Evolutionary conservation across 2,329 filamentous ascomycete genomes (phyloP), one percentile per base, ranked within the genome.

Genomic region (Fusarium phyllophilum): DNA sequence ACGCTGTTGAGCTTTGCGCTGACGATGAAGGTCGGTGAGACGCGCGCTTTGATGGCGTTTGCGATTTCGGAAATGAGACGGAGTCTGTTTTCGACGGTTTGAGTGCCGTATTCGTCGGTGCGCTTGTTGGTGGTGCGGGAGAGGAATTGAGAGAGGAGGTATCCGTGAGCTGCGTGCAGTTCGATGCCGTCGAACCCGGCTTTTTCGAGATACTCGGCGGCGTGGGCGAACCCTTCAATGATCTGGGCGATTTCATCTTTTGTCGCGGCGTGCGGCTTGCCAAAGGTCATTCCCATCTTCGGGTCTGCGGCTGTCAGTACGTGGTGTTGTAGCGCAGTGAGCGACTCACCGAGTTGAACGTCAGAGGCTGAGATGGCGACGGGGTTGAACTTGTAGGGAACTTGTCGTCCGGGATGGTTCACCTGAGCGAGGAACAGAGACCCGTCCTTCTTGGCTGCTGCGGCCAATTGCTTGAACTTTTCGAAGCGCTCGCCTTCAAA

Each of bases 371-470:
- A 85, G 44, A 86, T 82, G 31, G 84, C 82, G 52, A 83, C 75
- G n/a, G 81, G 79, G 31, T 75, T 76, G 31, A 48, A 82, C 15
- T 67, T 61, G 26, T 61, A 62, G 29, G 72, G 18, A 6, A 83
- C 79, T 75, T 92, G 90, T 8, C 90, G 85, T 11, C 76, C 76
- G 3, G 76, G 72, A 39, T 78, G 76, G 52, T 84, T 87, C 59
- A 93, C 84, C 78, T 93, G 91, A 3, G 82, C 89, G 17, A 93
- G 79, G 29, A 92, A 84, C 45, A 93, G 82, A 66, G 84, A 87
- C 13, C 91, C 91, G 42, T 91, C 82, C 36, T 83, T 84, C 82
- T 91, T 93, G 11, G 84, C 84, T 1, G 80, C 85, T 1, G 82
- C 78, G 0, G 90, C 90, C 55, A 93, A 72, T 59, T 86, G 83